phyloP scores from a whole-genome alignment of 164 flowering plant species.

The Pachysandra terminalis region DNA sequence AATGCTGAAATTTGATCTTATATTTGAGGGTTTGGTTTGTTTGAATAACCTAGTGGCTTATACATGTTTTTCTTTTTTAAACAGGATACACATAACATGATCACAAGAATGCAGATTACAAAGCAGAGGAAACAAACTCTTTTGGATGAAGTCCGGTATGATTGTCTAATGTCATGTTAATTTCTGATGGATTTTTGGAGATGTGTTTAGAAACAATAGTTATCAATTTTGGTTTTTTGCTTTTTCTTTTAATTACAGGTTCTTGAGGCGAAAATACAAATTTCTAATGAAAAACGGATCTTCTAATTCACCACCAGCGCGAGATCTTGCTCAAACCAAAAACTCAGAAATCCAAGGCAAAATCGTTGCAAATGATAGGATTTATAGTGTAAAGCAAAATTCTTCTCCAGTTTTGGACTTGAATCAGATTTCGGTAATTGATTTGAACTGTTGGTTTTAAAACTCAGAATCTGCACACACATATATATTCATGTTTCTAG shows the following conservation, averaged over 20 bases:
- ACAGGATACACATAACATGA: constrained; percentile 59
- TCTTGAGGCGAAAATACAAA: constrained; percentile 50
- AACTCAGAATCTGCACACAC: neutral
- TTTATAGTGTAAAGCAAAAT: constrained; percentile 13
- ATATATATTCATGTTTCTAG: neutral
- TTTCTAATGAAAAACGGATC: constrained; percentile 28
- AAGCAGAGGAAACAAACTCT: constrained; percentile 47
- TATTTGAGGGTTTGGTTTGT: neutral
- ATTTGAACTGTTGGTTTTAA: neutral
- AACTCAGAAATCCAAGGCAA: constrained; percentile 7
- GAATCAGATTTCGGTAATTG: constrained; percentile 66
- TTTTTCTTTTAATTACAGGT: constrained; percentile 30
- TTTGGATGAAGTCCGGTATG: constrained; percentile 73
- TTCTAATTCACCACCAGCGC: constrained; percentile 11
- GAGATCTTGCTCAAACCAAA: constrained; percentile 15
- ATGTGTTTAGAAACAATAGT: neutral
- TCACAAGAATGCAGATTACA: constrained; percentile 35
- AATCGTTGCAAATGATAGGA: constrained; percentile 6
- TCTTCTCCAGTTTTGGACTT: constrained; percentile 50
- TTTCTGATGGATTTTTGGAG: neutral
- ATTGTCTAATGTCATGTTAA: neutral
- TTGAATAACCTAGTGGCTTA: neutral
- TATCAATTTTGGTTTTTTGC: neutral
- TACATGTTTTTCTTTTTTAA: constrained; percentile 1
- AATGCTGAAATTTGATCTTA: no score